These are phyloP conservation scores for Scheffersomyces spartinae DNA, from an alignment of 805 yeast genomes.

Conservation along the genomic window DNA sequence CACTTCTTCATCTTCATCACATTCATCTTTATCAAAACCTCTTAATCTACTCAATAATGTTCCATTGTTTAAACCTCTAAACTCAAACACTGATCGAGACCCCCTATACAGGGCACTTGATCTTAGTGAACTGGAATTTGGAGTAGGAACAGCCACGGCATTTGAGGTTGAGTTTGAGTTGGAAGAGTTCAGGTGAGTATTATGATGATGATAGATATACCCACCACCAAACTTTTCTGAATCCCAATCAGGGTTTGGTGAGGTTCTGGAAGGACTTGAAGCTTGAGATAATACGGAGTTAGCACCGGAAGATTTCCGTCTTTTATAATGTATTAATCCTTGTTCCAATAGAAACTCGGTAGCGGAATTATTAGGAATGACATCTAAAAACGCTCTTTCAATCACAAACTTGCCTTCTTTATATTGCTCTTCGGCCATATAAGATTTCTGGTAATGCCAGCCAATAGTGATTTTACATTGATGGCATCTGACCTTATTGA, in stretches of 20 bases:
- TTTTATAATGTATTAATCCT: too few species aligned
- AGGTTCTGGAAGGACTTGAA: constrained; percentile 1
- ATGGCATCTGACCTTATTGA: constrained; percentile 25
- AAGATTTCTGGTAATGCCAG: constrained; percentile 30
- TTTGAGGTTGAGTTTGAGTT: not conserved
- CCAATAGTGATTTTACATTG: constrained; percentile 27
- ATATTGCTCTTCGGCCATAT: constrained; percentile 20
- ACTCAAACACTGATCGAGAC: too few species aligned
- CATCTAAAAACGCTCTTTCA: constrained; percentile 22
- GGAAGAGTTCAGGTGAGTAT: constrained; percentile 1
- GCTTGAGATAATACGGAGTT: constrained; percentile 7
- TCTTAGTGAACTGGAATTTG: not conserved
- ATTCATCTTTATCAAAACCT: constrained; percentile 9
- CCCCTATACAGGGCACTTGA: too few species aligned
- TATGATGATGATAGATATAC: too few species aligned
- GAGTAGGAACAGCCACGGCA: constrained; percentile 1
- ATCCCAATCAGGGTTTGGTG: not conserved
- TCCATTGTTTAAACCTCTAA: constrained; percentile 4
- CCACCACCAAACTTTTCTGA: constrained; percentile 1
- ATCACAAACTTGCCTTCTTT: constrained; percentile 35
- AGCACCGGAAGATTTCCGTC: constrained; percentile 7
- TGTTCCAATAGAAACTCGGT: constrained; percentile 20
- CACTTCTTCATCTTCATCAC: constrained; percentile 12
- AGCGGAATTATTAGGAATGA: constrained; percentile 23
- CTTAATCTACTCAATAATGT: constrained; percentile 9